These are phyloP conservation scores for Colletotrichum sp. DNA, from an alignment of 2,329 filamentous ascomycete genomes.

Conservation along the genomic window DNA sequence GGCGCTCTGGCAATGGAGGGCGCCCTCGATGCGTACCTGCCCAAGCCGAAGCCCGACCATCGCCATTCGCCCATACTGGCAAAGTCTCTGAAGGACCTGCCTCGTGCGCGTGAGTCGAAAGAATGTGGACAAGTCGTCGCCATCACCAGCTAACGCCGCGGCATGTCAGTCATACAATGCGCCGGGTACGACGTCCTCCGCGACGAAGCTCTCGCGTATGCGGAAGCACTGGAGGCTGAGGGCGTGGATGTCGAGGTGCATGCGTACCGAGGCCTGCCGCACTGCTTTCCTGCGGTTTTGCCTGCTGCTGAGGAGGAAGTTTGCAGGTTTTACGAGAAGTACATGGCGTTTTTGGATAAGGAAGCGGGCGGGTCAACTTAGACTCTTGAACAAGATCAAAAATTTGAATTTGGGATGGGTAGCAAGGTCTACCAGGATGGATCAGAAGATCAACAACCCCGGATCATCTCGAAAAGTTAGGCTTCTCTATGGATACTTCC, in stretches of 20 bases:
- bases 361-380: not conserved
- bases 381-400: not conserved
- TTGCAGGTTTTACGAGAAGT: not conserved
- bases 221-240: conserved; percentile 35
- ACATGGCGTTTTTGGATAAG: not conserved
- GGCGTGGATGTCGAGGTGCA: conserved; percentile 35
- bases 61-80: conserved; percentile 38
- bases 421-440: not conserved
- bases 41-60: conserved; percentile 29
- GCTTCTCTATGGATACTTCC: no score
- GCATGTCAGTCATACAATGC: conserved; percentile 33
- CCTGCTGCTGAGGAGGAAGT: not conserved
- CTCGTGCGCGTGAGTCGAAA: conserved; percentile 34
- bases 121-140: no score
- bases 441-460: not conserved
- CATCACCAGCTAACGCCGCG: not conserved
- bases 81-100: conserved; percentile 31
- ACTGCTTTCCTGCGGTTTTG: conserved; percentile 29
- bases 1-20: conserved; percentile 31
- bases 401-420: not conserved
- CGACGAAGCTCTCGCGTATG: conserved; percentile 43
- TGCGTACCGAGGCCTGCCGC: conserved; percentile 39
- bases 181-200: conserved; percentile 39
- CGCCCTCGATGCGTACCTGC: conserved; percentile 37
- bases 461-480: not conserved